Evolutionary conservation across 345 rosid species (phyloP).

Genomic region (Dimocarpus longan): DNA sequence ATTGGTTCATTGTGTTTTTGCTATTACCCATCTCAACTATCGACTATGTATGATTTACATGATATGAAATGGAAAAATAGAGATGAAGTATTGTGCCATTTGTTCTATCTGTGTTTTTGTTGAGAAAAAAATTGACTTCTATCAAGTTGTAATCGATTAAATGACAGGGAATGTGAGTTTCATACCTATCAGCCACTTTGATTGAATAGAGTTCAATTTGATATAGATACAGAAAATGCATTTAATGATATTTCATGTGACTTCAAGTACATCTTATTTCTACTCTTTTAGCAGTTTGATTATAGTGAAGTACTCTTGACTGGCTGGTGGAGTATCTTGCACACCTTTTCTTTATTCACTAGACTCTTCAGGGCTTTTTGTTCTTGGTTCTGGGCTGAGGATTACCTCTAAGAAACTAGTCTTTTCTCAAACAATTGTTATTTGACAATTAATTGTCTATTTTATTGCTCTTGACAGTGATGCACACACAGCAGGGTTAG

Average conservation of each 20-base stretch:
- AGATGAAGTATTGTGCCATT: neutral
- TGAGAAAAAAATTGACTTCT: slow-evolving; percentile 1
- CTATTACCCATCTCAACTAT: neutral
- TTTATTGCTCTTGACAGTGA: slow-evolving; percentile 56
- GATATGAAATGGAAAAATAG: neutral
- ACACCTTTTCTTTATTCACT: neutral
- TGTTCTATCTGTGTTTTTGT: neutral
- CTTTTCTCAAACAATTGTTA: slow-evolving; percentile 13
- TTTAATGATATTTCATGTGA: neutral
- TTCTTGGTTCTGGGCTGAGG: slow-evolving; percentile 3
- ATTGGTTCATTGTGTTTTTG: neutral
- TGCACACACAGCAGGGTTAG: slow-evolving; percentile 69
- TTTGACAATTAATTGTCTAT: neutral
- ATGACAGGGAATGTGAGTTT: neutral
- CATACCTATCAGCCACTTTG: neutral
- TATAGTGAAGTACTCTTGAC: neutral
- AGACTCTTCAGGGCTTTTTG: neutral
- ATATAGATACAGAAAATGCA: slow-evolving; percentile 6
- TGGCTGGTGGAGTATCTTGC: slow-evolving; percentile 2
- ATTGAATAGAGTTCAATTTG: neutral
- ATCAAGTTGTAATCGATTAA: neutral
- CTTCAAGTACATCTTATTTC: neutral
- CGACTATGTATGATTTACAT: neutral
- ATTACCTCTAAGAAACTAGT: neutral
- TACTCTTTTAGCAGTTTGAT: neutral